phyloP scores from a whole-genome alignment of 495 filamentous ascomycete species.

The Extremus antarcticus region DNA sequence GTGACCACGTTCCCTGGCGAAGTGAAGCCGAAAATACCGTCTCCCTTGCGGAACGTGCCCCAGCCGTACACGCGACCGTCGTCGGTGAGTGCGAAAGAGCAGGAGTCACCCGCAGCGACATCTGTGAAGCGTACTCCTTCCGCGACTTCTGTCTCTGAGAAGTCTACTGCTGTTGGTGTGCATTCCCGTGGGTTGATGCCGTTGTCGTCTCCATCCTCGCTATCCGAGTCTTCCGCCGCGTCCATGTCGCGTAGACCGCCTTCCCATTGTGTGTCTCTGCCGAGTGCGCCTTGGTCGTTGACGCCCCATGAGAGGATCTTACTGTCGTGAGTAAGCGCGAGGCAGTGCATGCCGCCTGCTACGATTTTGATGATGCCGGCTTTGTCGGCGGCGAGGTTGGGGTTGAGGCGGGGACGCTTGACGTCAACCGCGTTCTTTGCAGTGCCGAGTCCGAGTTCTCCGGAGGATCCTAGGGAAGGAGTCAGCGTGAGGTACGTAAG shows the following conservation, averaged over 20 bases:
- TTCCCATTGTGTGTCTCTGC: slow-evolving; percentile 47
- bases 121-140: slow-evolving; percentile 45
- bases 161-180: slow-evolving; percentile 42
- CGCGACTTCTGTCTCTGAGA: slow-evolving; percentile 25
- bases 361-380: slow-evolving; percentile 55
- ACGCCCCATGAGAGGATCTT: slow-evolving; percentile 62
- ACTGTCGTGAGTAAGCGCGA: slow-evolving; percentile 52
- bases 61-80: slow-evolving; percentile 58
- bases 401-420: slow-evolving; percentile 57
- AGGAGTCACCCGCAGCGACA: slow-evolving; percentile 52
- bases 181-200: slow-evolving; percentile 50
- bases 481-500: not conserved
- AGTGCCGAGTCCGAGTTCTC: slow-evolving; percentile 56
- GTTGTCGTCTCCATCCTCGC: slow-evolving; percentile 40
- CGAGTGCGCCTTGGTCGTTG: slow-evolving; percentile 57
- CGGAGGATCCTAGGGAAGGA: slow-evolving; percentile 30
- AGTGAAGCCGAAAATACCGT: slow-evolving; percentile 63
- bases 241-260: slow-evolving; percentile 52
- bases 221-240: slow-evolving; percentile 32
- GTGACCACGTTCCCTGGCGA: slow-evolving; percentile 29
- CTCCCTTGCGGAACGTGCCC: slow-evolving; percentile 56
- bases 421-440: slow-evolving; percentile 52
- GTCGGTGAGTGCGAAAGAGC: slow-evolving; percentile 53
- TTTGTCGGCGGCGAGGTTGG: slow-evolving; percentile 42
- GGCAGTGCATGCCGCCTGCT: slow-evolving; percentile 55